phyloP scores from a whole-genome alignment of 2,329 filamentous ascomycete genomes.

The Alternaria triticimaculans region DNA sequence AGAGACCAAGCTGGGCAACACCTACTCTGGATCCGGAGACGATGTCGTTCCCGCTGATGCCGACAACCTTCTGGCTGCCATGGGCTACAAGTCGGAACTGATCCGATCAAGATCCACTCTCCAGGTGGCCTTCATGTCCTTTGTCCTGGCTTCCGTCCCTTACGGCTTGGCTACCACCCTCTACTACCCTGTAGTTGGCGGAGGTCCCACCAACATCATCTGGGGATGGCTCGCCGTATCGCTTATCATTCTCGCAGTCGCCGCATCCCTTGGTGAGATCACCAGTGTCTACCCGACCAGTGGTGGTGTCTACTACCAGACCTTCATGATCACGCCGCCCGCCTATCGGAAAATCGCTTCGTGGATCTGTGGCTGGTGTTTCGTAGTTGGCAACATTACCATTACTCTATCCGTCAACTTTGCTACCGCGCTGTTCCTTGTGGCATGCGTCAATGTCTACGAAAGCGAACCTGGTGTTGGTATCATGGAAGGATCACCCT shows the following conservation, averaged over 20 bases:
- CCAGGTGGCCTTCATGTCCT: slow-evolving; percentile 77
- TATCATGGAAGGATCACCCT: slow-evolving; percentile 53
- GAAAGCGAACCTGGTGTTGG: slow-evolving; percentile 54
- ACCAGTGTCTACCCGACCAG: slow-evolving; percentile 79
- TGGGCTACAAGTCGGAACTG: slow-evolving; percentile 72
- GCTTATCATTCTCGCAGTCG: slow-evolving; percentile 72
- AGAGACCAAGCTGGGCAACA: slow-evolving; percentile 35
- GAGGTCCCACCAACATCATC: slow-evolving; percentile 72
- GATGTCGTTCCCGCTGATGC: slow-evolving; percentile 53
- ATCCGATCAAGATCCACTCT: slow-evolving; percentile 69
- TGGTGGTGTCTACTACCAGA: slow-evolving; percentile 80
- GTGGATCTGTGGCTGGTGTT: slow-evolving; percentile 78
- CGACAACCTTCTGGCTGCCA: slow-evolving; percentile 67
- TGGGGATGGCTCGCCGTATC: slow-evolving; percentile 76
- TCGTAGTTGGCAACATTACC: slow-evolving; percentile 79
- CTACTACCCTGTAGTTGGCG: slow-evolving; percentile 69
- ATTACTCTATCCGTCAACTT: slow-evolving; percentile 86
- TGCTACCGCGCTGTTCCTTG: slow-evolving; percentile 65
- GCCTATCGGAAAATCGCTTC: slow-evolving; percentile 68
- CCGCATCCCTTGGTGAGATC: slow-evolving; percentile 74
- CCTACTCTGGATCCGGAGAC: slow-evolving; percentile 28
- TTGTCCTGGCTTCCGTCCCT: slow-evolving; percentile 76
- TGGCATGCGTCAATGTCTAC: slow-evolving; percentile 64
- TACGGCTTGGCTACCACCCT: slow-evolving; percentile 76
- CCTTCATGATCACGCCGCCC: slow-evolving; percentile 73